Evolutionary conservation across 495 filamentous ascomycete species (phyloP).

Genomic region (Hypoxylon fragiforme): DNA sequence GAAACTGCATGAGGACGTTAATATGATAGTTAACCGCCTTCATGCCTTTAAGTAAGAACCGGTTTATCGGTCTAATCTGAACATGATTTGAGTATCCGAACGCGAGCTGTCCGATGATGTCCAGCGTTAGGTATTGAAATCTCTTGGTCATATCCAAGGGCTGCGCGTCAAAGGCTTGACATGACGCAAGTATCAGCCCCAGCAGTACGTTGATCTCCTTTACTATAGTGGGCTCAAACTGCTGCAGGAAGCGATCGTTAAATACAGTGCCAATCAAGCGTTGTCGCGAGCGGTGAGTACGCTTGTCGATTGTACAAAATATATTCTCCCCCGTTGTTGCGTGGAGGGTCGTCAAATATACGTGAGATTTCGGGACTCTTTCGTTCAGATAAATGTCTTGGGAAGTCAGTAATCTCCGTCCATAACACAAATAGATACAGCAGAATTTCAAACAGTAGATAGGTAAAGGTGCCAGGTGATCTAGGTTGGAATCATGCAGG

Average conservation of each 20-base stretch:
- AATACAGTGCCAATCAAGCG: slow-evolving; percentile 21
- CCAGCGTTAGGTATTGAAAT: slow-evolving; percentile 12
- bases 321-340: neutral
- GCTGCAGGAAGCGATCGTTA: slow-evolving; percentile 13
- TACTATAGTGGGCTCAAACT: slow-evolving; percentile 29
- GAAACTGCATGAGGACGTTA: slow-evolving; percentile 21
- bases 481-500: too few species aligned
- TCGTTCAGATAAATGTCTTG: slow-evolving; percentile 36
- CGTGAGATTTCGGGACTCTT: neutral
- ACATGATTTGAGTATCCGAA: slow-evolving; percentile 25
- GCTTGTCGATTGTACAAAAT: neutral
- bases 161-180: neutral
- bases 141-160: slow-evolving; percentile 20
- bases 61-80: slow-evolving; percentile 14
- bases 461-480: too few species aligned
- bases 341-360: neutral
- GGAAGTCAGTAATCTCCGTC: slow-evolving; percentile 30
- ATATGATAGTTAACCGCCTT: slow-evolving; percentile 1
- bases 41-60: neutral
- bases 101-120: slow-evolving; percentile 26
- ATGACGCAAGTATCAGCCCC: slow-evolving; percentile 27
- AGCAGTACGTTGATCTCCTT: slow-evolving; percentile 27
- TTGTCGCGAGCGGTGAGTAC: neutral
- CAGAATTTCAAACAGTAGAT: too few species aligned
- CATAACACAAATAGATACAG: too few species aligned